Evolutionary conservation across 2,329 filamentous ascomycete species (phyloP).

Genomic region (Ceratocystis variospora): DNA sequence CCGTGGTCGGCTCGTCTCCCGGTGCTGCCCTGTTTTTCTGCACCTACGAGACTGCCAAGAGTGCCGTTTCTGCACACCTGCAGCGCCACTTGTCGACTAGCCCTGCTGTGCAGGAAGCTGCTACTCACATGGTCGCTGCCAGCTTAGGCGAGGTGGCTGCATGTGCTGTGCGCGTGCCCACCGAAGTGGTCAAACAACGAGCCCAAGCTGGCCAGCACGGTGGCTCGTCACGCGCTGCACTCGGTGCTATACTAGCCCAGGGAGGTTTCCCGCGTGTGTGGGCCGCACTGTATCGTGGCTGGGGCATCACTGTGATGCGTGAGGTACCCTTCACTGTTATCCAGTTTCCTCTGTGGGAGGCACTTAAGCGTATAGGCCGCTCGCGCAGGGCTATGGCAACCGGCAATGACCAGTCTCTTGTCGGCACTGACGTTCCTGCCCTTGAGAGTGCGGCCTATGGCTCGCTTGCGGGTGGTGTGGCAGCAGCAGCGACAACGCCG

Average conservation of each 20-base stretch:
- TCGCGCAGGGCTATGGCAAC: conserved; percentile 27
- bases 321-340: conserved; percentile 96
- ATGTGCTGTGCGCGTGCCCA: conserved; percentile 83
- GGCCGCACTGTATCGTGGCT: conserved; percentile 80
- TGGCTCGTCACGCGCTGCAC: conserved; percentile 50
- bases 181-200: conserved; percentile 92
- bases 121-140: conserved; percentile 66
- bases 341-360: conserved; percentile 95
- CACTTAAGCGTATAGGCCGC: conserved; percentile 61
- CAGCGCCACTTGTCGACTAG: conserved; percentile 17
- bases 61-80: conserved; percentile 23
- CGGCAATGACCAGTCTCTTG: neutral
- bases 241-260: conserved; percentile 51
- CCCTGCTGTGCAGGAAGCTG: conserved; percentile 26
- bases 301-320: conserved; percentile 80
- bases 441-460: conserved; percentile 75
- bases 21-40: conserved; percentile 96
- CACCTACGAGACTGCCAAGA: conserved; percentile 58
- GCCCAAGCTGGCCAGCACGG: conserved; percentile 79
- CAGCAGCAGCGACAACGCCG: conserved; percentile 80
- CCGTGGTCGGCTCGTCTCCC: conserved; percentile 80
- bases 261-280: conserved; percentile 46
- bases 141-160: conserved; percentile 80
- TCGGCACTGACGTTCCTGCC: conserved; percentile 43
- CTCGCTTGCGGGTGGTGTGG: conserved; percentile 67